Base-by-base conservation (phyloP, 2,329 filamentous ascomycete species). In the Grosmannia clavigera region DNA sequence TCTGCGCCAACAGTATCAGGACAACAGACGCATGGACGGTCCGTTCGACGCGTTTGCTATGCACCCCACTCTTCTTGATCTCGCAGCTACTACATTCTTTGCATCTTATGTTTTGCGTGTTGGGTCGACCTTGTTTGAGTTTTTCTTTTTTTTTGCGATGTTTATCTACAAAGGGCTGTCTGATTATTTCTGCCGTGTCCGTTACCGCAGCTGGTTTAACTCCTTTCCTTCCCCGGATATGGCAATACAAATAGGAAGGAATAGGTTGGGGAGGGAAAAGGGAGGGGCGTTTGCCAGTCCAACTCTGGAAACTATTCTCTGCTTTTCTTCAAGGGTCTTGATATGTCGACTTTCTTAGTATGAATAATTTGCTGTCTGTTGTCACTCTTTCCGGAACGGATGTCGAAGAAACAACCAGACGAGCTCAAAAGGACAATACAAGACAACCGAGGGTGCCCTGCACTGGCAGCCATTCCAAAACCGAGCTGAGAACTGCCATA, bases 281-380 rank as follows among this genome's bases (percentile, higher is more conserved):
- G 54, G 29, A 51, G 57, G 40, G 58, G 60, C 55, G 58, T 61
- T 59, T 31, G 22, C 58, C 58, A 58, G 60, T 58, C 55, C 50
- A 60, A 61, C 48, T 58, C 55, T 58, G 38, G 55, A 61, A 55
- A 40, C 55, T 40, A 52, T 55, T 61, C 55, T 27, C 29, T 19
- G 31, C 31, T 29, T 29, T 38, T 22, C 16, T 7, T 38, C 19
- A 6, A 12, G 10, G 10, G 19, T 54, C 16, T 38, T 52, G 9
- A 52, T 52, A 16, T 52, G 16, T 16, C 27, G 9, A 29, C 27
- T 5, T 29, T 35, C 33, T 35, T 9, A 35, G 33, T 35, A 35
- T 35, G 33, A 29, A 29, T 4, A 25, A 2, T 14, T 5, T 16
- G 22, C 27, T 52, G n/a, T 27, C 19, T 54, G 6, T 12, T 54